Evolutionary conservation across 768 basidiomycete species (phyloP).

Genomic region (Phallus indusiatus): DNA sequence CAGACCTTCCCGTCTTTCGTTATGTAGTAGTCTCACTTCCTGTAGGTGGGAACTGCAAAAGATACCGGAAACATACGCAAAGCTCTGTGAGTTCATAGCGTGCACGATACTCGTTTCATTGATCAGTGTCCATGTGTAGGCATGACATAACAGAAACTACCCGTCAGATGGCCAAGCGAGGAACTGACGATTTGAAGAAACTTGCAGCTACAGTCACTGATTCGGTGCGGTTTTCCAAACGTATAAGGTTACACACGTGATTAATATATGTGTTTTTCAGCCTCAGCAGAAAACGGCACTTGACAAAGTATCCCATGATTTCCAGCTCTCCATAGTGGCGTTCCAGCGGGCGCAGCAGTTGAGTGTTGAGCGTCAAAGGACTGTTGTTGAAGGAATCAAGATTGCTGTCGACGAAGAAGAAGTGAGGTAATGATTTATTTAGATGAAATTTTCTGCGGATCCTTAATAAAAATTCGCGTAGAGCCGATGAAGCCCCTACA

Average conservation of each 20-base stretch:
- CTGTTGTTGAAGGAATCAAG: conserved; percentile 80
- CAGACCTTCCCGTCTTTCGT: neutral
- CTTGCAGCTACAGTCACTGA: conserved; percentile 58
- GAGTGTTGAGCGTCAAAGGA: conserved; percentile 83
- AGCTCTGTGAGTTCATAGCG: conserved; percentile 64
- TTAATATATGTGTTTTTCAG: conserved; percentile 29
- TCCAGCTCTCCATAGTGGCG: conserved; percentile 78
- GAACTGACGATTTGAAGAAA: conserved; percentile 88
- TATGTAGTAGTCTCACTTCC: too few species aligned
- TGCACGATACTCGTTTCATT: too few species aligned
- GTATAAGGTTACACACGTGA: neutral
- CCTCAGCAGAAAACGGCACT: conserved; percentile 74
- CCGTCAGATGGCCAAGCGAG: conserved; percentile 88
- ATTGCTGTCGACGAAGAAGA: conserved; percentile 72
- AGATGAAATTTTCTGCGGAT: neutral
- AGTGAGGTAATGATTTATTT: conserved; percentile 19
- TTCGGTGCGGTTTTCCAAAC: conserved; percentile 35
- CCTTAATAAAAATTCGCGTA: neutral
- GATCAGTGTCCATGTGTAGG: too few species aligned
- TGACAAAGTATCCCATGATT: conserved; percentile 89
- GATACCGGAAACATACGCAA: conserved; percentile 76
- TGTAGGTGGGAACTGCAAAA: conserved; percentile 61
- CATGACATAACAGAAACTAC: conserved; percentile 94
- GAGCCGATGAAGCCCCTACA: neutral
- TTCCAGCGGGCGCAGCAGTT: conserved; percentile 90